Conservation (phyloP, 805 yeast species). For the Sugiyamaella mastotermitis region DNA sequence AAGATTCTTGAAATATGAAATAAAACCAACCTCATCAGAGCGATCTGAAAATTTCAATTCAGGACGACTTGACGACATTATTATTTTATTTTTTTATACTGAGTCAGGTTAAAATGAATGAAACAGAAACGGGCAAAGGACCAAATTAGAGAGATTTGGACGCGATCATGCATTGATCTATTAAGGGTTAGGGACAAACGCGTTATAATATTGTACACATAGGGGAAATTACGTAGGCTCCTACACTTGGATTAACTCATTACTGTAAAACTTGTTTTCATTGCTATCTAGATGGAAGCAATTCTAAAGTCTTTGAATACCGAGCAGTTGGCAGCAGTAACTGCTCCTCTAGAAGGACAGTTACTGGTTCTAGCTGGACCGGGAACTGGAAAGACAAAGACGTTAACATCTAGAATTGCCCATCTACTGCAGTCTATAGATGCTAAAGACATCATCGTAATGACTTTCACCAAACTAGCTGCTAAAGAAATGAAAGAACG, state of each 20-base stretch:
- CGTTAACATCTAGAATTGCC: slow-evolving; percentile 74
- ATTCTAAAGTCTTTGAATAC: slow-evolving; percentile 28
- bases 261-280: too few relatives aligned
- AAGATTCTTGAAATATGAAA: slow-evolving; percentile 23
- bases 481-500: slow-evolving; percentile 79
- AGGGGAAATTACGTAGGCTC: too few relatives aligned
- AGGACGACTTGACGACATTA: slow-evolving; percentile 36
- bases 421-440: slow-evolving; percentile 49
- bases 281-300: too few relatives aligned
- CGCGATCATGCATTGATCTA: background rate
- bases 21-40: slow-evolving; percentile 37
- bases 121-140: background rate
- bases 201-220: too few relatives aligned
- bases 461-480: slow-evolving; percentile 92
- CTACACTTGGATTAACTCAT: too few relatives aligned
- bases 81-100: background rate
- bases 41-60: slow-evolving; percentile 53
- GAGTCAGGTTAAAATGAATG: background rate
- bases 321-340: slow-evolving; percentile 35
- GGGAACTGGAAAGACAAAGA: slow-evolving; percentile 77
- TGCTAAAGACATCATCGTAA: slow-evolving; percentile 67
- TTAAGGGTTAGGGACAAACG: background rate
- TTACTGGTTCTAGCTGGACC: slow-evolving; percentile 57
- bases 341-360: slow-evolving; percentile 6
- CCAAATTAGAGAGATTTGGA: background rate